Base-by-base conservation (phyloP, 257 asterid species). In the Coffea eugenioides region DNA sequence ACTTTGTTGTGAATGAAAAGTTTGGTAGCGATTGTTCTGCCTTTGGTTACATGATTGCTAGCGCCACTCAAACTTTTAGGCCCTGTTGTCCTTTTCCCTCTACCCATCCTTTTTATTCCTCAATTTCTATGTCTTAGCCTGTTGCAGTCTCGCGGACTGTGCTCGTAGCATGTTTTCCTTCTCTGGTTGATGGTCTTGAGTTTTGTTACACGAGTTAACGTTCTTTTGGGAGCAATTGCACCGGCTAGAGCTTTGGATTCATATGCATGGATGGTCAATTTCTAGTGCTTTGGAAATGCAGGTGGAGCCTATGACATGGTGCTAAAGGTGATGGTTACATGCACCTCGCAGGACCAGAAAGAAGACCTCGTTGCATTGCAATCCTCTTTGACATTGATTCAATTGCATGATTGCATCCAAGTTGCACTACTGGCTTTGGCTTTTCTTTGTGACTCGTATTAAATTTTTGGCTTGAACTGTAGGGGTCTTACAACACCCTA, bases 381-480 rank as follows among this genome's bases (percentile, higher is more conserved):
- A 75, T 75, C 11, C 21, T 8, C 41, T 41, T 5, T 8, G 0
- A 2, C 41, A 8, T 25, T 46, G 36, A 23, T 21, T 43, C 10
- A 75, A 23, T 76, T 41, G 73, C 46, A 76, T 65, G 48, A 8
- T 36, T 46, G 56, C 64, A 68, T 36, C 27, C 75, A 52, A 78
- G 75, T 36, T 68, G 75, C 75, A 39, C 41, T 23, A 52, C 21
- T 21, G 27, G 73, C 46, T 68, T 23, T 5, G 18, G 54, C 34
- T 69, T 54, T 36, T 20, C 25, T 34, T 21, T 67, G 65, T 51
- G 77, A 27, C 65, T 31, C 27, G 18, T 8, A 27, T 6, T 27
- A 18, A 12, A 65, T 34, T 27, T 46, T 31, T 69, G 74, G 74
- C 31, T 21, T 78, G n/a, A 69, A 69, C 6, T 77, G 65, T 71